phyloP scores from a whole-genome alignment of 2,329 filamentous ascomycete species.

The Claviceps maximensis region DNA sequence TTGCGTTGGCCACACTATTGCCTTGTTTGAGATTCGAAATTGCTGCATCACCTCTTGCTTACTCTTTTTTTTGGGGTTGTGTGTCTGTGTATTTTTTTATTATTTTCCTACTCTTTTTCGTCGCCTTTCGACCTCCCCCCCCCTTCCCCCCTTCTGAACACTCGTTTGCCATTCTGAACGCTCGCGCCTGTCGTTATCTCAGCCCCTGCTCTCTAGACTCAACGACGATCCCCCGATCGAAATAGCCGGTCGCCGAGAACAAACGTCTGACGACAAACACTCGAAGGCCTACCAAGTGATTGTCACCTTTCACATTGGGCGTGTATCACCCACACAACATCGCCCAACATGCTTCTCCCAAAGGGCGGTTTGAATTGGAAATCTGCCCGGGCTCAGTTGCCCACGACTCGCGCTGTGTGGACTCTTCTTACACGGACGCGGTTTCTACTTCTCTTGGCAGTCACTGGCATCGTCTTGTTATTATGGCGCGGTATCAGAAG shows the following conservation, averaged over 20 bases:
- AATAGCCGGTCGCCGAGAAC: not conserved
- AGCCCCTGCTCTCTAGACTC: not conserved
- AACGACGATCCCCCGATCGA: slow-evolving; percentile 10
- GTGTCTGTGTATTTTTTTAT: not conserved
- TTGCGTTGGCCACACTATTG: not conserved
- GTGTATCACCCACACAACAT: slow-evolving; percentile 3
- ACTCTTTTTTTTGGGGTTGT: not conserved
- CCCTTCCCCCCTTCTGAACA: not conserved
- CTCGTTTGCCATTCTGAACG: slow-evolving; percentile 1
- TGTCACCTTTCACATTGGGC: not conserved
- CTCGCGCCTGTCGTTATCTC: slow-evolving; percentile 2
- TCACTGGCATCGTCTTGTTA: slow-evolving; percentile 60
- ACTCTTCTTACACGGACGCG: slow-evolving; percentile 62
- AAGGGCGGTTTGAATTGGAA: slow-evolving; percentile 91
- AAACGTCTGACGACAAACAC: not conserved
- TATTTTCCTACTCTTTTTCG: not conserved
- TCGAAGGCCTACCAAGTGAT: not conserved
- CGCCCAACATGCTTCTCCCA: slow-evolving; percentile 64
- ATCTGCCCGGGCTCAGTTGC: slow-evolving; percentile 66
- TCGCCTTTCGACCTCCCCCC: not conserved
- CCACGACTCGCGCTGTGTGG: slow-evolving; percentile 60
- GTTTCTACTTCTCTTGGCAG: slow-evolving; percentile 59
- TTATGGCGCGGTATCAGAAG: slow-evolving; percentile 78
- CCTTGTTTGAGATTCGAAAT: not conserved
- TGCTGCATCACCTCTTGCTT: not conserved